Evolutionary conservation across 441 rosid genomes (phyloP).

Genomic region (Corymbia citriodora): DNA sequence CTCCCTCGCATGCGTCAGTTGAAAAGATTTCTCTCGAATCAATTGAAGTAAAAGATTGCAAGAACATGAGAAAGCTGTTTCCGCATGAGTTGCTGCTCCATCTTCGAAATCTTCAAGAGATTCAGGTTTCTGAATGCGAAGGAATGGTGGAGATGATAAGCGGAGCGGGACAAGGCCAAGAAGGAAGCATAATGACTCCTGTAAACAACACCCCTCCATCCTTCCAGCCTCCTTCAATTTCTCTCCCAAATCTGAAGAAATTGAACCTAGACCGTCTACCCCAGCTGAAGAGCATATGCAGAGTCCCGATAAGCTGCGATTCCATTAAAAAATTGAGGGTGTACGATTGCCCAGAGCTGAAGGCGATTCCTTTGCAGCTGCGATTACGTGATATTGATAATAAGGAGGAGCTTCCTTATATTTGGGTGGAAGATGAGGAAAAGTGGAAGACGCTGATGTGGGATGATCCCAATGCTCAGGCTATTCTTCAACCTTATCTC

Average conservation of each 20-base stretch:
- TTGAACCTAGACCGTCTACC: accelerated
- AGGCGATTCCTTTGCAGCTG: not conserved
- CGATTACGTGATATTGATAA: accelerated
- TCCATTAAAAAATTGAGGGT: accelerated
- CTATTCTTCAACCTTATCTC: not conserved
- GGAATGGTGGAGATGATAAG: not conserved
- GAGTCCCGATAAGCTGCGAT: no score
- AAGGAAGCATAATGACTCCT: not conserved
- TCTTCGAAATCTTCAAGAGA: not conserved
- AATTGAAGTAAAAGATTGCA: no score
- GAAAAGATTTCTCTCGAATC: not conserved
- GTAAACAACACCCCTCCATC: not conserved
- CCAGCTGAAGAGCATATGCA: not conserved
- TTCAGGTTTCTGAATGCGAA: accelerated
- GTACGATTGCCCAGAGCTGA: accelerated
- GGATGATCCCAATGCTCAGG: not conserved
- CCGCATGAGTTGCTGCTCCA: not conserved
- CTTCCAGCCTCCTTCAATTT: not conserved
- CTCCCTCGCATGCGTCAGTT: accelerated
- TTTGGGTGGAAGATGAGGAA: not conserved
- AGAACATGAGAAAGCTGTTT: not conserved
- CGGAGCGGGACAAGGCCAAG: not conserved
- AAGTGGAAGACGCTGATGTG: not conserved
- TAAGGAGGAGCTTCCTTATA: accelerated
- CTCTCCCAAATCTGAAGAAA: not conserved